These are phyloP conservation scores for Alternaria postmessia DNA, from an alignment of 2,329 filamentous ascomycete species.

Conservation along the genomic window DNA sequence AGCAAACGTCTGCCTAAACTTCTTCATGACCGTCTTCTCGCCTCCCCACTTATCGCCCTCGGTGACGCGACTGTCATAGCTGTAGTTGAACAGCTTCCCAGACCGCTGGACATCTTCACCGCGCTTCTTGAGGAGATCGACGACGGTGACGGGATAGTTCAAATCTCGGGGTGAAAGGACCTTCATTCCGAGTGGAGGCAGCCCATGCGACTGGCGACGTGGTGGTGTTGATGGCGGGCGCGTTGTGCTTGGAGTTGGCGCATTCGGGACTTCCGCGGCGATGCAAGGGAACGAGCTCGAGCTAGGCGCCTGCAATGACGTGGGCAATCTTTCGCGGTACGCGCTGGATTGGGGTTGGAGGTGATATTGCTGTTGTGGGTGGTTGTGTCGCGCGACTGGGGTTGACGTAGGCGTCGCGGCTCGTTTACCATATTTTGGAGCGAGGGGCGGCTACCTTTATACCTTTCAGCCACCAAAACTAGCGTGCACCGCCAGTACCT, in stretches of 20 bases:
- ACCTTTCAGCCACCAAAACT: conserved; percentile 17
- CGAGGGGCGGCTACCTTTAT: conserved; percentile 19
- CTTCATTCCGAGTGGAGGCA: conserved; percentile 54
- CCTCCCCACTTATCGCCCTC: conserved; percentile 77
- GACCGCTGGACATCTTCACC: conserved; percentile 79
- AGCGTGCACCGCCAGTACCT: conserved; percentile 14
- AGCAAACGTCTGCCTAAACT: conserved; percentile 81
- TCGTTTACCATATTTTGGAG: conserved; percentile 14
- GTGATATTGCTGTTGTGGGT: not conserved
- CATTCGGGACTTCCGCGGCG: conserved; percentile 40
- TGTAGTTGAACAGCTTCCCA: conserved; percentile 84
- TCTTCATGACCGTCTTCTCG: conserved; percentile 71
- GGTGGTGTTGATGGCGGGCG: conserved; percentile 27
- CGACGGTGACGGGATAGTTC: conserved; percentile 93
- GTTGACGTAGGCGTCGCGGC: conserved; percentile 29
- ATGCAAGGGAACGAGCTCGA: not conserved
- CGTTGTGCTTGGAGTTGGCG: conserved; percentile 40
- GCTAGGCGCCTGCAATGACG: conserved; percentile 1
- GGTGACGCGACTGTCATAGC: conserved; percentile 77
- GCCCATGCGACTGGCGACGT: conserved; percentile 41
- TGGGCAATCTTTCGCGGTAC: not conserved
- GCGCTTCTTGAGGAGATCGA: conserved; percentile 77
- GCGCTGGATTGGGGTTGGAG: not conserved
- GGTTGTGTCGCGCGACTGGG: conserved; percentile 12
- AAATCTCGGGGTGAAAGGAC: conserved; percentile 63